Evolutionary conservation across 768 basidiomycete genomes (phyloP).

Genomic region (Tulasnella sp.): DNA sequence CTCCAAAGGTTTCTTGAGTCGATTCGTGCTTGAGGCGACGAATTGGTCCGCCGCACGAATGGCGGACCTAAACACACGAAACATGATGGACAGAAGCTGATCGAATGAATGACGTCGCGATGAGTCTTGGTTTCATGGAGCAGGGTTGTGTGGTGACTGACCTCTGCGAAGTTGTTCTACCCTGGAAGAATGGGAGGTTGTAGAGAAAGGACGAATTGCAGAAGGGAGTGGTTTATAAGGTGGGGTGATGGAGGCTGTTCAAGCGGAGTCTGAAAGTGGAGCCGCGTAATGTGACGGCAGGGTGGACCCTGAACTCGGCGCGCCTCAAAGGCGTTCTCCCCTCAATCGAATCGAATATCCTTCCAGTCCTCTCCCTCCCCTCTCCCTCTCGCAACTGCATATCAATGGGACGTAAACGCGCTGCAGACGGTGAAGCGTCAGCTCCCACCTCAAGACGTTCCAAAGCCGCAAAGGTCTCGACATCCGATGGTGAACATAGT

Average conservation of each 20-base stretch:
- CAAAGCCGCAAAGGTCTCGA: slow-evolving; percentile 45
- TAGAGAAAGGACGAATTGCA: neutral
- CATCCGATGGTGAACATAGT: slow-evolving; percentile 12
- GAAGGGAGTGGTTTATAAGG: neutral
- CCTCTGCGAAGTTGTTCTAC: neutral
- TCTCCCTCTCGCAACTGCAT: neutral
- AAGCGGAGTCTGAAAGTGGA: neutral
- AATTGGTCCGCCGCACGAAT: slow-evolving; percentile 5
- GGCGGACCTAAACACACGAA: slow-evolving; percentile 5
- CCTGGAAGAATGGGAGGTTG: neutral
- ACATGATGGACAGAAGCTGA: neutral
- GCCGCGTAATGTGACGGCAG: neutral
- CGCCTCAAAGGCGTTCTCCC: neutral
- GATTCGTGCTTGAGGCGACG: neutral
- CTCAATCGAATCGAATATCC: neutral
- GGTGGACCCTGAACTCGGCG: neutral
- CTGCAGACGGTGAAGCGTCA: neutral
- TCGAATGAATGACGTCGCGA: neutral
- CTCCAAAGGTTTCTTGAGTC: neutral
- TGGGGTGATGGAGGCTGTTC: neutral
- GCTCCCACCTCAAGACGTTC: slow-evolving; percentile 32
- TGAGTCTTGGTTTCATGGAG: neutral
- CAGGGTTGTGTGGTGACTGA: neutral
- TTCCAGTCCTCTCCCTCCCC: neutral
- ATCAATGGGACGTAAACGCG: slow-evolving; percentile 7